A percentile compares a stretch with the other conserved stretches of the same genome.
Conservation (phyloP, 2,329 filamentous ascomycete species). For the Coniochaeta hoffmannii region DNA sequence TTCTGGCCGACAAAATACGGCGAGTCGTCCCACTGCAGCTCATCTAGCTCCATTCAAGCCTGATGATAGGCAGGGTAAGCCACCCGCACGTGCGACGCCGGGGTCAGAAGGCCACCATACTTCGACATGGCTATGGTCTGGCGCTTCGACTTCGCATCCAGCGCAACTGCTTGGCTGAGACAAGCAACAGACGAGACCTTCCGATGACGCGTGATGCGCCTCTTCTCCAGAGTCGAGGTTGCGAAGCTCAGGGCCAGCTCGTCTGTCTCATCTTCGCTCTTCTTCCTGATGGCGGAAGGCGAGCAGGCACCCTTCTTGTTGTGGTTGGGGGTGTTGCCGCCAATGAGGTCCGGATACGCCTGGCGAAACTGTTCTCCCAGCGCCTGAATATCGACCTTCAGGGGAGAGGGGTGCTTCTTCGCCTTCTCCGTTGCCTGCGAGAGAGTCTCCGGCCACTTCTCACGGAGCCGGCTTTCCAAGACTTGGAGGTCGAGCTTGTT, state of each 20-base stretch:
- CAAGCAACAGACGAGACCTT: not conserved
- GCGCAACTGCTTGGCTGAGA: not conserved
- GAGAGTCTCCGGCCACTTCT: constrained; percentile 8
- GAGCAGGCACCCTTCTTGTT: not conserved
- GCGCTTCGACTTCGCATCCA: not conserved
- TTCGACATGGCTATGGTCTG: not conserved
- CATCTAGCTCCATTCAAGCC: constrained; percentile 21
- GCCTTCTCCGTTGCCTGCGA: not conserved
- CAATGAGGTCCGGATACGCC: not conserved
- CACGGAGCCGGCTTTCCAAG: constrained; percentile 25
- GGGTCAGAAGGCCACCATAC: not conserved
- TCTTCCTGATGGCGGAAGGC: not conserved
- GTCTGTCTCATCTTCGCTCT: constrained; percentile 16
- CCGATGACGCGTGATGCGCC: not conserved
- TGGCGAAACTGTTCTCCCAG: not conserved
- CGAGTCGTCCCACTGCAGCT: constrained; percentile 21
- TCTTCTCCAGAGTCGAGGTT: constrained; percentile 9
- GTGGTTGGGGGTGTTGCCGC: not conserved
- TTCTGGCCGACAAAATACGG: constrained; percentile 6
- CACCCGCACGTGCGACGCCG: not conserved
- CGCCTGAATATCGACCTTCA: not conserved
- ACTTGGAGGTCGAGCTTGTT: constrained; percentile 31
- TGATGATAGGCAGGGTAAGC: not conserved
- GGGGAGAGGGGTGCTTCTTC: not conserved
- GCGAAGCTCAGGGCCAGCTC: constrained; percentile 20